Evolutionary conservation across 441 rosid species (phyloP).

Genomic region (Erysimum pusillum): DNA sequence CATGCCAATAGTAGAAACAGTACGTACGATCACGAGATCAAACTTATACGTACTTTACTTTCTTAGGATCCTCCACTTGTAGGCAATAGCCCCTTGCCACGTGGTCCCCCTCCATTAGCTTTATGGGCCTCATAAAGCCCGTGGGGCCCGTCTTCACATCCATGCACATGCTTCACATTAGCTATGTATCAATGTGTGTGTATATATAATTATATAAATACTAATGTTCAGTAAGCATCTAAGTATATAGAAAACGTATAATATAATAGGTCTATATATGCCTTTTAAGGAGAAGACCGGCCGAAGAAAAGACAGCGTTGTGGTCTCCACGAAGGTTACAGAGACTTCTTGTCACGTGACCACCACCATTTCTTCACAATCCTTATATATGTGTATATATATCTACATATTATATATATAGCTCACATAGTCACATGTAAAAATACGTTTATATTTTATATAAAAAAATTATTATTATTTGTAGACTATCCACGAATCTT

Average conservation of each 20-base stretch:
- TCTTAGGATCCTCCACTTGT: slow-evolving; percentile 49
- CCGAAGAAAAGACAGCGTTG: slow-evolving; percentile 44
- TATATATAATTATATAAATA: slow-evolving; percentile 27
- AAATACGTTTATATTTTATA: background rate
- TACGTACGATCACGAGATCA: slow-evolving; percentile 51
- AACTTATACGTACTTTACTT: slow-evolving; percentile 46
- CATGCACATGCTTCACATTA: slow-evolving; percentile 53
- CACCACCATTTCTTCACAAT: slow-evolving; percentile 37
- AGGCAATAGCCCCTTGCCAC: slow-evolving; percentile 47
- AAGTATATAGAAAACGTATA: slow-evolving; percentile 38
- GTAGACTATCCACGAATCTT: slow-evolving; percentile 22
- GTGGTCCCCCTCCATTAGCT: slow-evolving; percentile 46
- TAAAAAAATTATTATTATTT: no score
- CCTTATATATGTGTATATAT: slow-evolving; percentile 3
- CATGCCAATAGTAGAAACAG: slow-evolving; percentile 51
- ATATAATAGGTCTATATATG: slow-evolving; percentile 41
- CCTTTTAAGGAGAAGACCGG: slow-evolving; percentile 39
- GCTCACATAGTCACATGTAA: slow-evolving; percentile 30
- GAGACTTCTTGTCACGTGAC: slow-evolving; percentile 42
- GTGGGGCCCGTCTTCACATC: slow-evolving; percentile 41
- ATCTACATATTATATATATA: slow-evolving; percentile 24
- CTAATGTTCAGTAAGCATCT: slow-evolving; percentile 24
- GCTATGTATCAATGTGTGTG: slow-evolving; percentile 18
- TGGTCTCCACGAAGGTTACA: slow-evolving; percentile 50
- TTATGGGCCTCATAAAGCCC: slow-evolving; percentile 46